These are phyloP conservation scores for Camillea tinctor DNA, from an alignment of 2,329 filamentous ascomycete genomes.

Conservation along the genomic window DNA sequence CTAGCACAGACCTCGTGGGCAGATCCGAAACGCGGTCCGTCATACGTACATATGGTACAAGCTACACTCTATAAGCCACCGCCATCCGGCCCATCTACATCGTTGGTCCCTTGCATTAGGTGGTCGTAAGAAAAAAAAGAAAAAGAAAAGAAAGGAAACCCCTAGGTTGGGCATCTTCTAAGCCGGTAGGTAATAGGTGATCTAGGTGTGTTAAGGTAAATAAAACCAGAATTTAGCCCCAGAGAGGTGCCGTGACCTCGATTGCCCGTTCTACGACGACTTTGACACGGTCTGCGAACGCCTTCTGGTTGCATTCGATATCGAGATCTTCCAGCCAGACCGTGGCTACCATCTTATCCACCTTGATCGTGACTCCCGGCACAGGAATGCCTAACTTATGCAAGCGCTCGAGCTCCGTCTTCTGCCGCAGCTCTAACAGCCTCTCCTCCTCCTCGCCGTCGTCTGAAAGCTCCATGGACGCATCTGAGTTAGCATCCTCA, in stretches of 20 bases:
- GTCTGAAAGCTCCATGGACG: conserved; percentile 36
- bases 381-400: conserved; percentile 86
- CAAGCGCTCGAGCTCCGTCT: conserved; percentile 71
- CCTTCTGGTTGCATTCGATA: conserved; percentile 78
- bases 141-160: too few relatives aligned
- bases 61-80: too few relatives aligned
- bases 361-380: conserved; percentile 80
- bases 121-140: not conserved
- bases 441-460: conserved; percentile 42
- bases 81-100: too few relatives aligned
- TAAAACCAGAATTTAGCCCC: conserved; percentile 42
- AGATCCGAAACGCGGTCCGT: too few relatives aligned
- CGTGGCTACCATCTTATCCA: conserved; percentile 83
- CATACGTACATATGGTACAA: too few relatives aligned
- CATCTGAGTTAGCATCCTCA: conserved; percentile 36
- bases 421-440: conserved; percentile 53
- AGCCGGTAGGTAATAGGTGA: not conserved
- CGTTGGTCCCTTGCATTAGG: too few relatives aligned
- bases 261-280: conserved; percentile 88
- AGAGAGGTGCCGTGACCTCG: conserved; percentile 79
- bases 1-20: too few relatives aligned
- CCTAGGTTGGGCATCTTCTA: not conserved
- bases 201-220: not conserved
- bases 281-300: conserved; percentile 79
- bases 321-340: conserved; percentile 92